Evolutionary conservation across 495 filamentous ascomycete species (phyloP), one percentile per base, ranked within the genome.

Genomic region (Talaromyces proteolyticus): DNA sequence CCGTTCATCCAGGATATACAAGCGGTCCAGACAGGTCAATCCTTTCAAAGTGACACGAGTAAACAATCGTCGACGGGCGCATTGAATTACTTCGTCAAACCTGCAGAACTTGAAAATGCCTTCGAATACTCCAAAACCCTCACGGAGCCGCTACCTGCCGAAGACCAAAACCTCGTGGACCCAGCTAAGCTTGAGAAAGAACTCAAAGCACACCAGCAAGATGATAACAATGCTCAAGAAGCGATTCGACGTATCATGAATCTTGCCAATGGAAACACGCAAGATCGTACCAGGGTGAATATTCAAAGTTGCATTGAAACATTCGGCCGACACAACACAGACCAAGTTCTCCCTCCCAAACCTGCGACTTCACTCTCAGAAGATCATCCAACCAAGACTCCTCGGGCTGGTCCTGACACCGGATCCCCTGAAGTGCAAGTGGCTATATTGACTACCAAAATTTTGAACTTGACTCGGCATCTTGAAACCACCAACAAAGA

Each of bases 341-440:
- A 99, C 67, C 25, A 59, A 0, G 59, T 62, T 1, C 71, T 97
- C 2, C 71, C 75, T 16, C 77, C 81, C 3, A 83, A 81, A 26
- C 69, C 74, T 36, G 59, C 70, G 3, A 56, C 61, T 39, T 49
- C 64, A 25, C 39, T 56, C 43, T 59, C 55, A 12, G 53, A 64
- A 5, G 53, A 50, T 14, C 62, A 63, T 34, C 58, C 54, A 3
- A 60, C 72, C 41, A 77, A 78, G 61, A 85, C 79, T 0, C 80
- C 82, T 16, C 84, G 93, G 5, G 84, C 85, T 11, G 93, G 93
- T 0, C 86, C 82, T 0, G 93, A 99, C 65, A 96, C 91, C 8
- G 93, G 93, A 3, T 92, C 86, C 48, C 85, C 86, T 17, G 93
- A 99, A 68, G 93, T 99, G 41, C 93, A 99, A 74, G 89, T 91